Percentiles rank a stretch among this genome's conserved stretches.
Evolutionary conservation across 768 basidiomycete genomes (phyloP).

Genomic region (Rhodocollybia butyracea): DNA sequence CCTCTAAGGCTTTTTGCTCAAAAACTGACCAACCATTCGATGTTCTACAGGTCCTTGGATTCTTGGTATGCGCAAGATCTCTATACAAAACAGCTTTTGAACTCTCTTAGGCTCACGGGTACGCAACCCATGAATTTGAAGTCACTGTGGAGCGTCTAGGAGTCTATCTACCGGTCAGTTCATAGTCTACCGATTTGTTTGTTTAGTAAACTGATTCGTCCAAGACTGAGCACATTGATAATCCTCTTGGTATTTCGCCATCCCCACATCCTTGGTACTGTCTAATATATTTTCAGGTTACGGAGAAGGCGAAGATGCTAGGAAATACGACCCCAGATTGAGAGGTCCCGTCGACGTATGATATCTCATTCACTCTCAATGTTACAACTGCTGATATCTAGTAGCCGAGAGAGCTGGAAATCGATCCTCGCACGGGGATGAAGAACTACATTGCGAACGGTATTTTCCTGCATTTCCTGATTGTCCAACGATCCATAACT

Average conservation of each 20-base stretch:
- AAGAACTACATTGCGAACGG: slow-evolving; percentile 94
- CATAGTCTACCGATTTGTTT: not conserved
- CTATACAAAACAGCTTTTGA: not conserved
- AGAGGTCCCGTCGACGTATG: slow-evolving; percentile 78
- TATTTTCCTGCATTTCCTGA: slow-evolving; percentile 14
- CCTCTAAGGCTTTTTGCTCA: too few species aligned
- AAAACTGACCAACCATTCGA: too few species aligned
- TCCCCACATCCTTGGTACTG: not conserved
- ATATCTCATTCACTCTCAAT: not conserved
- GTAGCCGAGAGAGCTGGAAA: slow-evolving; percentile 76
- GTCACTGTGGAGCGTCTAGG: slow-evolving; percentile 82
- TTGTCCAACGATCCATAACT: not conserved
- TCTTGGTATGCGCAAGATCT: slow-evolving; percentile 52
- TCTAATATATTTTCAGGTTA: slow-evolving; percentile 40
- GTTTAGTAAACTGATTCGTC: not conserved
- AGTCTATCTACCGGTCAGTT: slow-evolving; percentile 74
- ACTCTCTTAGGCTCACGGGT: slow-evolving; percentile 61
- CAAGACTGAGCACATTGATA: slow-evolving; percentile 86
- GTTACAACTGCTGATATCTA: not conserved
- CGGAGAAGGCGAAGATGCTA: slow-evolving; percentile 78
- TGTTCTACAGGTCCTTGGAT: slow-evolving; percentile 90
- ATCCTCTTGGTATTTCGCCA: slow-evolving; percentile 56
- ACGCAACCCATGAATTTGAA: slow-evolving; percentile 82
- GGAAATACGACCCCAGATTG: slow-evolving; percentile 70
- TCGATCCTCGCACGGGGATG: slow-evolving; percentile 87